These are phyloP conservation scores for Planoprotostelium fungivorum DNA, from an alignment of 78 protist species.

Conservation along the genomic window DNA sequence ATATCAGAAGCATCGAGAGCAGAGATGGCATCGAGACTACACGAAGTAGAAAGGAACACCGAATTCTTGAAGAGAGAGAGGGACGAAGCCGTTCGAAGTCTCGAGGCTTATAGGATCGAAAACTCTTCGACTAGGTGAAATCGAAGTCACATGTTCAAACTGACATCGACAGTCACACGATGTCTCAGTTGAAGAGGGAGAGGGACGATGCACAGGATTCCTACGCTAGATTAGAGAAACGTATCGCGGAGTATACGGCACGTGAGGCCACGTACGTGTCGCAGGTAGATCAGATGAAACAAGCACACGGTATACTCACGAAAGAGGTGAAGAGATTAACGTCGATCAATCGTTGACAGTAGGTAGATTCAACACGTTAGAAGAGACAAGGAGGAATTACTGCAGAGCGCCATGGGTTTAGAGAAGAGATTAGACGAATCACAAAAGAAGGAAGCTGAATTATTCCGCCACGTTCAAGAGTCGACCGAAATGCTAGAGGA, in stretches of 20 bases:
- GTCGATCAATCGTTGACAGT: neutral
- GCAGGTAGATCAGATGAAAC: neutral
- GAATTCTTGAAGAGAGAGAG: neutral
- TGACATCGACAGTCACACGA: neutral
- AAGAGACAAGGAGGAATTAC: neutral
- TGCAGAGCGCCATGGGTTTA: neutral
- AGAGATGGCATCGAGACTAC: neutral
- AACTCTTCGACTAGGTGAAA: neutral
- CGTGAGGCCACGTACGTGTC: neutral
- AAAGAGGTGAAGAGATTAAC: neutral
- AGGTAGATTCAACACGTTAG: neutral
- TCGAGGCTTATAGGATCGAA: neutral
- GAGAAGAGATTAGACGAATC: neutral
- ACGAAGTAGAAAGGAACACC: neutral
- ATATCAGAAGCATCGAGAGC: neutral
- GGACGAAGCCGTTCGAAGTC: neutral
- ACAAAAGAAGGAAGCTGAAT: neutral
- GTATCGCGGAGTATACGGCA: neutral
- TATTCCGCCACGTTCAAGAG: neutral
- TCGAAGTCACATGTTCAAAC: neutral
- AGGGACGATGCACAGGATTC: neutral
- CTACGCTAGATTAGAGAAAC: neutral
- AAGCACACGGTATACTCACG: neutral
- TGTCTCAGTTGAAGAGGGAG: neutral
- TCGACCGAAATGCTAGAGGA: neutral